Evolutionary conservation across 2,329 filamentous ascomycete genomes (phyloP).

Genomic region (Myriosclerotinia scirpicola): DNA sequence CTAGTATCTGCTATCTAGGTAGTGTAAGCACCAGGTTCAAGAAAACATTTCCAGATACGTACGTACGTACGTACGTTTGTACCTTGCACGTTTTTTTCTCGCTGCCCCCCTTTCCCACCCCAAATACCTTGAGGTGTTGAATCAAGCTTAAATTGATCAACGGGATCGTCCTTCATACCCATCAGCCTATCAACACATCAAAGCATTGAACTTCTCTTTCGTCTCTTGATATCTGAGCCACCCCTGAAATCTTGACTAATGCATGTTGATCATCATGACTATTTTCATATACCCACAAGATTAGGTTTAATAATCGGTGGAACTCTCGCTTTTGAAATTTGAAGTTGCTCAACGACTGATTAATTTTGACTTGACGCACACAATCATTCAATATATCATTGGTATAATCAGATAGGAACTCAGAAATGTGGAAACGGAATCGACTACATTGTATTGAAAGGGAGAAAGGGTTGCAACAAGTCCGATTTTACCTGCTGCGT

Average conservation of each 20-base stretch:
- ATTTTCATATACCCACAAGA: too few relatives aligned
- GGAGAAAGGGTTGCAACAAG: neutral
- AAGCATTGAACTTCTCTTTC: conserved; percentile 2
- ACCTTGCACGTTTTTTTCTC: too few relatives aligned
- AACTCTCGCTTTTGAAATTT: neutral
- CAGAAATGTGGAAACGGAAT: neutral
- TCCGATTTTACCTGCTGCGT: neutral
- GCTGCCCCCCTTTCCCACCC: neutral
- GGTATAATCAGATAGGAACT: neutral
- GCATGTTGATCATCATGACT: conserved; percentile 1
- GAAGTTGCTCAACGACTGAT: neutral
- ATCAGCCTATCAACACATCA: neutral
- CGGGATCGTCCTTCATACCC: conserved; percentile 9
- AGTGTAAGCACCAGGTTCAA: neutral
- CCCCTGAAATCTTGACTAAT: neutral
- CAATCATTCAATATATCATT: neutral
- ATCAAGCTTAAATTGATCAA: conserved; percentile 23
- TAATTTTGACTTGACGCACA: neutral
- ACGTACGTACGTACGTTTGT: too few relatives aligned
- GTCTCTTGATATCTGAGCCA: neutral
- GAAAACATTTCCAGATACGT: too few relatives aligned
- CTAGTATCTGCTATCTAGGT: neutral
- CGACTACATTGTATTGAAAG: too few relatives aligned
- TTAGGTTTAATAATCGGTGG: neutral
- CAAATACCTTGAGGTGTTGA: neutral